Evolutionary conservation across 768 basidiomycete species (phyloP), one percentile per base, ranked within the genome.

Genomic region (Lyophyllum atratum): DNA sequence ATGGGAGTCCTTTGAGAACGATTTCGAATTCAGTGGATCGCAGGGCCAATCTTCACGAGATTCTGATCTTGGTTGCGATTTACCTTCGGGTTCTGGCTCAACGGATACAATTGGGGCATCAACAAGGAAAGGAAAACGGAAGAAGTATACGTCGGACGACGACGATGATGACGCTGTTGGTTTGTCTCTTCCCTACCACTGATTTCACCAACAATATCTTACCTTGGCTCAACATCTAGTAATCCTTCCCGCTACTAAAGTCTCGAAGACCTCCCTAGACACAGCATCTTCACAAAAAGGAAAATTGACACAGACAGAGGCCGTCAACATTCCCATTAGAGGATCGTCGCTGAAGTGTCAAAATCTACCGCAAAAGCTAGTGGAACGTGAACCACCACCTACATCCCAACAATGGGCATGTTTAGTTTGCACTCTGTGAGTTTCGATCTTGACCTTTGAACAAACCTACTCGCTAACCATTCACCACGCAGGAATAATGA

Each of bases 401-500:
- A 24, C 47, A 19, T 17, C 37, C 25, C 15, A n/a, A 9, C 52
- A 61, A 17, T 89, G 88, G 88, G 65, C 66, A 40, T 90, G 88
- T 63, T 61, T 71, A 12, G 72, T 83, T 21, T 90, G 88, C 57
- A 90, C 88, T 6, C 67, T 90, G 88, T 89, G 64, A 71, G 87
- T 68, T 12, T 37, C 39, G 43, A 64, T 46, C 17, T 2, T 5
- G 10, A 28, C 44, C 9, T 15, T 50, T 12, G 1, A 59, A 31
- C 26, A 47, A 17, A 24, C 55, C 58, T 26, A n/a, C 39, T 31
- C 34, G 42, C 43, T 46, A 45, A 56, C 59, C 42, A 64, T 40
- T 45, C 46, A 15, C 10, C 58, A 37, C 42, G 4, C 56, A 88
- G 86, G 43, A 61, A 75, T 50, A 89, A 90, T 59, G 65, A 82